phyloP scores from a whole-genome alignment of 441 rosid genomes.

The Erodium texanum region DNA sequence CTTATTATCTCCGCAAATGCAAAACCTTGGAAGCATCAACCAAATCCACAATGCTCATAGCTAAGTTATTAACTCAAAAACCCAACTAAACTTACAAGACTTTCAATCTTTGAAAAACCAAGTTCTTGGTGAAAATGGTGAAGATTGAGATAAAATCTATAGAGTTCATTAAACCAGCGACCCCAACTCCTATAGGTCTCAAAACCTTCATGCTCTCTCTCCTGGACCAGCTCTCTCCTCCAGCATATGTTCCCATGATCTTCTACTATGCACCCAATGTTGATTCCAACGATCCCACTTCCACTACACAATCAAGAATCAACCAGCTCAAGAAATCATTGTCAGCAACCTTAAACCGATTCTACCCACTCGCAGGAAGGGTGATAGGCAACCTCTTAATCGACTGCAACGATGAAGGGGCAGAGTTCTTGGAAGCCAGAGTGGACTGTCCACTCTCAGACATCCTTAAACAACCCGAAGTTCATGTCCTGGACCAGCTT shows the following conservation, averaged over 20 bases:
- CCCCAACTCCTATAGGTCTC: conserved; percentile 10
- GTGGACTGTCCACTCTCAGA: conserved; percentile 12
- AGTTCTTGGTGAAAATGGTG: neutral
- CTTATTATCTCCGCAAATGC: neutral
- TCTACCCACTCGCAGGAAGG: conserved; percentile 22
- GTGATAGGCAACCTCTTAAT: conserved; percentile 9
- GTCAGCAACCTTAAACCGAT: conserved; percentile 10
- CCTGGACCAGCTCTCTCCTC: conserved; percentile 19
- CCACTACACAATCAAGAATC: too few species aligned
- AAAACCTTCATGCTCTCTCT: conserved; percentile 20
- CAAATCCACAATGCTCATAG: neutral
- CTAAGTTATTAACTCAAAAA: neutral
- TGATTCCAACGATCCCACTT: neutral
- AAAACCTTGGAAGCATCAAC: neutral
- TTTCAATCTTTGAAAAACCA: neutral
- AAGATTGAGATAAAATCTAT: conserved; percentile 7
- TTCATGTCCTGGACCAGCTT: conserved; percentile 11
- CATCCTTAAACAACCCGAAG: conserved; percentile 17
- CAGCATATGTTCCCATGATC: conserved; percentile 15
- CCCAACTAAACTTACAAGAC: neutral
- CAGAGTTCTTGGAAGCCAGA: conserved; percentile 17
- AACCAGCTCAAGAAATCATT: conserved; percentile 17
- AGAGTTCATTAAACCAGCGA: conserved; percentile 10
- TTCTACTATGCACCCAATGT: conserved; percentile 17
- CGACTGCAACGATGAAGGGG: conserved; percentile 26